Base-by-base conservation (phyloP, 2,329 filamentous ascomycete species). In the Pseudopithomyces maydicus region DNA sequence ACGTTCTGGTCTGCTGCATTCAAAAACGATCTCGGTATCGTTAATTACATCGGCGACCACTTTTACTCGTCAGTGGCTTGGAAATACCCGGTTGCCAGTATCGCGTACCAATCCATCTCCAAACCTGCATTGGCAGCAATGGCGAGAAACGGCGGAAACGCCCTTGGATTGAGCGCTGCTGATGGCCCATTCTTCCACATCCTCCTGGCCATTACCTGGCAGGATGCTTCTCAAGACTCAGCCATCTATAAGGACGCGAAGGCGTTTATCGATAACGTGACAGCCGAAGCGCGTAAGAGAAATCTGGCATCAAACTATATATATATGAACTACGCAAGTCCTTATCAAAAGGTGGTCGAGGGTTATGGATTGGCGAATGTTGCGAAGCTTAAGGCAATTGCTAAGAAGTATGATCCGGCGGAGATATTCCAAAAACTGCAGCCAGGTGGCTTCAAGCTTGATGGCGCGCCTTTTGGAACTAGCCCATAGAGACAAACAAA, bases 381-480 rank as follows among this genome's bases (percentile, higher is more conserved):
- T 38, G 45, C 44, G 17, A 20, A 50, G 7, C 55, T 80, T 60
- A 58, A 60, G 50, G 54, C 60, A 6, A 67, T 78, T 11, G 70
- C 68, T 6, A 55, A 51, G 26, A 69, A 66, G 55, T 79, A 78
- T 52, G 78, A 80, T 59, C 76, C 78, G 1, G 52, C 57, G 1
- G 62, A 64, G 1, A 61, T 80, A 2, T 80, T 76, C 53, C 75
- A 79, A 63, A 73, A 44, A 17, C 56, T 73, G 32, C 66, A 74
- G 50, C 75, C 75, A 1, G 78, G 78, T 14, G 73, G 74, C 35
- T 80, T 79, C 57, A 80, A 80, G 66, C 48, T 78, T 20, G 26
- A 44, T 15, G 41, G 41, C 20, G 41, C 41, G 26, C 41, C 41
- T 6, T 44, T 44, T 4, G 45, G 45, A 19, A 35, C 41, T 6